Evolutionary conservation across 2,329 filamentous ascomycete genomes (phyloP).

Genomic region (Colletotrichum costaricense): DNA sequence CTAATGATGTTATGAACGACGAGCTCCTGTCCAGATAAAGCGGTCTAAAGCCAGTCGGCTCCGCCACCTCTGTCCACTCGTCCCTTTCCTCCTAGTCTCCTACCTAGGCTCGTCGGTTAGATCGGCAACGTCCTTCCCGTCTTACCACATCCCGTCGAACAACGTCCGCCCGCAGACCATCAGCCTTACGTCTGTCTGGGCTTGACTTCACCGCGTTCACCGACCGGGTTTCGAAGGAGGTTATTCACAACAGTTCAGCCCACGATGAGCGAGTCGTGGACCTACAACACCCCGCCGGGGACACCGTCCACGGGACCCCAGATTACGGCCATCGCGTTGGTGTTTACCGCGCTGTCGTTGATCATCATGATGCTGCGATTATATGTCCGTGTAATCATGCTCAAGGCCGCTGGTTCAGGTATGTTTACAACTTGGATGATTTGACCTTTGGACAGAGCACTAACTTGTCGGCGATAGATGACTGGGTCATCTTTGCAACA

Average conservation of each 20-base stretch:
- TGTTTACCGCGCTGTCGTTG: conserved; percentile 46
- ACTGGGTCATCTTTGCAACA: conserved; percentile 37
- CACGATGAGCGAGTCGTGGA: conserved; percentile 42
- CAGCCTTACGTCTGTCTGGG: conserved; percentile 7
- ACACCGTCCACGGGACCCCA: conserved; percentile 45
- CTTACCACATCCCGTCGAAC: background rate
- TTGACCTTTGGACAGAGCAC: background rate
- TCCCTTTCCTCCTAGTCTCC: background rate
- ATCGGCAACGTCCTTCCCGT: conserved; percentile 12
- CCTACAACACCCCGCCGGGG: conserved; percentile 47
- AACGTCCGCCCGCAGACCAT: background rate
- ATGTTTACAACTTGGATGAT: conserved; percentile 32
- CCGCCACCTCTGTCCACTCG: conserved; percentile 15
- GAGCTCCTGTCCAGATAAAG: conserved; percentile 23
- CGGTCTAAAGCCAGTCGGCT: conserved; percentile 11
- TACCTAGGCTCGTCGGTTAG: conserved; percentile 2
- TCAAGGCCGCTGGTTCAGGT: conserved; percentile 49
- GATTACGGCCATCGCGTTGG: conserved; percentile 44
- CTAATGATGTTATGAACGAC: conserved; percentile 19
- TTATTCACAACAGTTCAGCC: background rate
- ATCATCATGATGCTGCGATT: conserved; percentile 45
- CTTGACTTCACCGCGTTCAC: background rate
- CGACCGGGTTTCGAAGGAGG: background rate
- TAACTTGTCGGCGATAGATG: conserved; percentile 26
- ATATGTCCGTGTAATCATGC: conserved; percentile 48